These are phyloP conservation scores for Pythium oligandrum DNA, from an alignment of 352 stramenopile species.

Conservation along the genomic window DNA sequence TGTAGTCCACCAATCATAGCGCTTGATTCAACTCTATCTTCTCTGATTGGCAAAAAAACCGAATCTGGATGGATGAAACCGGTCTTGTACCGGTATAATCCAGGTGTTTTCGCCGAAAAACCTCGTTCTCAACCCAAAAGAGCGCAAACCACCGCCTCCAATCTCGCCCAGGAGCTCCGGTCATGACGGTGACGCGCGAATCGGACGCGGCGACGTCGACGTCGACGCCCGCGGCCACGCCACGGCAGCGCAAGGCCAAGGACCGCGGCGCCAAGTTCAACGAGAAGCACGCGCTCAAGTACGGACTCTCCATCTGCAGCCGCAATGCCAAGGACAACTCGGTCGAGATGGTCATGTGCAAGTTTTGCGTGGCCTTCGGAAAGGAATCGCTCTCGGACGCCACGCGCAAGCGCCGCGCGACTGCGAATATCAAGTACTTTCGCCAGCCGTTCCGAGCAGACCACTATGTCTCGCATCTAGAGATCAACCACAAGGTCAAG, in stretches of 20 bases:
- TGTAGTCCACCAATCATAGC: no score
- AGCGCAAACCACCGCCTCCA: conserved; percentile 5
- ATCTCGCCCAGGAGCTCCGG: not conserved
- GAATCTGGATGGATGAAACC: no score
- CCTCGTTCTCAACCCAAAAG: conserved; percentile 11
- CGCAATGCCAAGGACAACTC: conserved; percentile 40
- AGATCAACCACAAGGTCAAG: conserved; percentile 66
- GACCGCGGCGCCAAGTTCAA: conserved; percentile 63
- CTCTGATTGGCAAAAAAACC: no score
- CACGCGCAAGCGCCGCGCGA: conserved; percentile 55
- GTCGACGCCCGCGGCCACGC: not conserved
- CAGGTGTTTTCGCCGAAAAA: not conserved
- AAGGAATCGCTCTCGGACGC: conserved; percentile 47
- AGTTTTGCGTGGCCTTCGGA: conserved; percentile 70
- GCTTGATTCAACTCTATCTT: no score
- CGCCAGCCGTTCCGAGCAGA: conserved; percentile 58
- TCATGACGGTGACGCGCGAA: conserved; percentile 4
- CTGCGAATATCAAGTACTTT: conserved; percentile 75
- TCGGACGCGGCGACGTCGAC: conserved; percentile 1
- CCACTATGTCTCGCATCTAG: conserved; percentile 61
- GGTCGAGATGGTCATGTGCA: conserved; percentile 70
- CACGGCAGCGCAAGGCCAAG: conserved; percentile 31
- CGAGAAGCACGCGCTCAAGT: conserved; percentile 67
- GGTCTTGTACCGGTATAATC: no score
- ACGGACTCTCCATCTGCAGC: conserved; percentile 57